Evolutionary conservation across 139 green algal genomes (phyloP).

Genomic region (Volvox reticuliferus): DNA sequence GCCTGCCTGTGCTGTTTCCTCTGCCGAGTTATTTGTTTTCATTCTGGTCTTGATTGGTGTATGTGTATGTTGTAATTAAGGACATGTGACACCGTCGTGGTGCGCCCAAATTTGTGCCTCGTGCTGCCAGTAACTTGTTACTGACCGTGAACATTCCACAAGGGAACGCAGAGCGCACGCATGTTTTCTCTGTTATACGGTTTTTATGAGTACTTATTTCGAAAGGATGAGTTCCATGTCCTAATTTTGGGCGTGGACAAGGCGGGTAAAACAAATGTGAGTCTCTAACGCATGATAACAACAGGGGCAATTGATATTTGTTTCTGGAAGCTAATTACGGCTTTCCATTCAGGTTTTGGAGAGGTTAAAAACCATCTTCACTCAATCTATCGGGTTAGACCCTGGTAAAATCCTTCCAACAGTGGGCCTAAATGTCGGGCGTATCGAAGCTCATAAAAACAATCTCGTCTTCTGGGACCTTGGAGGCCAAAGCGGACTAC

Average conservation of each 20-base stretch:
- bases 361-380: slow-evolving; percentile 89
- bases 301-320: too few relatives aligned
- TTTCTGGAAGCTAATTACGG: background rate
- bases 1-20: too few relatives aligned
- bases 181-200: slow-evolving; percentile 94
- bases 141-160: too few relatives aligned
- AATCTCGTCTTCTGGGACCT: slow-evolving; percentile 95
- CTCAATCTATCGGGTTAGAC: slow-evolving; percentile 78
- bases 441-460: slow-evolving; percentile 74
- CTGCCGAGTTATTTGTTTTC: too few relatives aligned
- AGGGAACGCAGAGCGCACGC: background rate
- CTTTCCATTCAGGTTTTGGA: slow-evolving; percentile 77
- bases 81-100: too few relatives aligned
- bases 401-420: slow-evolving; percentile 93
- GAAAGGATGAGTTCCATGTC: slow-evolving; percentile 92
- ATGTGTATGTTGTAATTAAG: too few relatives aligned
- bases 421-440: slow-evolving; percentile 94
- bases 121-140: too few relatives aligned
- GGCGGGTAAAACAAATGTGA: slow-evolving; percentile 89
- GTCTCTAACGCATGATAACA: background rate
- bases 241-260: slow-evolving; percentile 94
- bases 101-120: too few relatives aligned
- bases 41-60: too few relatives aligned
- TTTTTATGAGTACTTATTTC: slow-evolving; percentile 84
- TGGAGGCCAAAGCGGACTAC: slow-evolving; percentile 82